Evolutionary conservation across 371 early-diverging fungal species (phyloP), one percentile per base, ranked within the genome.

Genomic region (Rhizomucor pusillus): DNA sequence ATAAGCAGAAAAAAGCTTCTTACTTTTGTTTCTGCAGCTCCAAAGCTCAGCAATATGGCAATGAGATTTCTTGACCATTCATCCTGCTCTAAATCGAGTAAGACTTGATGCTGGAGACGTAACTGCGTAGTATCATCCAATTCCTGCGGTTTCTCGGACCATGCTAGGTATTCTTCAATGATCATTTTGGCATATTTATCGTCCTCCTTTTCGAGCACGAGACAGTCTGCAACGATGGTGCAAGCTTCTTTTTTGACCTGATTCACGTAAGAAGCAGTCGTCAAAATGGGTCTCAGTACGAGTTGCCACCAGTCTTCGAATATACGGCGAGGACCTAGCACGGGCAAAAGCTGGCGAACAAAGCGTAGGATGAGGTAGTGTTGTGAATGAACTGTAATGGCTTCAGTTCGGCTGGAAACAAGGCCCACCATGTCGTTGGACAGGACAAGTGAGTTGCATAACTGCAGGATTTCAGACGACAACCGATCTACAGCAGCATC

Each of bases 21-120:
- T 69, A 69, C 72, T 66, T 78, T 78, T 43, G 78, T 70, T 36
- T 69, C 66, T n/a, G 65, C 67, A 11, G 73, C 68, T 36, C 75
- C 75, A 34, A 71, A 59, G 0, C 56, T 58, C 14, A 74, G 37
- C n/a, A 78, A 41, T 14, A 75, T 65, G 0, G 61, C 45, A 0
- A 60, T 62, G 14, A 74, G 48, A 24, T 73, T 73, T 40, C 62
- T 73, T 12, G 73, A 75, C 78, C 75, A 78, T 44, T 72, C 73
- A 37, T 72, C 71, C 34, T 74, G 70, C 33, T 72, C 78, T 5
- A 75, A 45, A 48, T 72, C 73, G 33, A 75, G 53, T 22, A 78
- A 50, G 0, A 65, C 65, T 16, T 66, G 71, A 36, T 70, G 70
- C 34, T 66, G 65, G 20, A 51, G 41, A 20, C 54, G 45, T 20